Evolutionary conservation across 1,284 basidiomycete species (phyloP).

Genomic region (Fomitopsis pinicola): DNA sequence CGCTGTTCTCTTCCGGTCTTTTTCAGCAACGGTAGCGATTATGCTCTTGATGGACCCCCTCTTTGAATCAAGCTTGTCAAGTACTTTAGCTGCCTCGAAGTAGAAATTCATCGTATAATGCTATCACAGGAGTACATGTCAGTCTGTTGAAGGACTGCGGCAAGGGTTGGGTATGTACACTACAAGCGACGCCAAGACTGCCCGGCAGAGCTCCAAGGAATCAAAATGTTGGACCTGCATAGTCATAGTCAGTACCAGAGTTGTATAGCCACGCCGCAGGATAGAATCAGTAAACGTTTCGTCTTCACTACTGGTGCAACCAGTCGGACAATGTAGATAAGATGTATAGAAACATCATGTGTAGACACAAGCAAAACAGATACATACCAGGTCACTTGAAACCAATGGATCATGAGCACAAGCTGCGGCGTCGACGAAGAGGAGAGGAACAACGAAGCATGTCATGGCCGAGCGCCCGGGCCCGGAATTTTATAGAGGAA

Average conservation of each 20-base stretch:
- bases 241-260: background rate
- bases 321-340: constrained; percentile 89
- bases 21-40: constrained; percentile 67
- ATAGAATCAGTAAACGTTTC: constrained; percentile 16
- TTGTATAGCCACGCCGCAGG: background rate
- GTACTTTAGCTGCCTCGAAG: constrained; percentile 77
- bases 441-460: no score
- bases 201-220: no score
- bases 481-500: no score
- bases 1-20: constrained; percentile 72
- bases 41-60: constrained; percentile 84
- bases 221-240: background rate
- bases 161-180: constrained; percentile 6
- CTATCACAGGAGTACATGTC: constrained; percentile 18
- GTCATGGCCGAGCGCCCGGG: no score
- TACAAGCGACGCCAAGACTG: background rate
- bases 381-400: background rate
- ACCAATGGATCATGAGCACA: no score
- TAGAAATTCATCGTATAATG: constrained; percentile 84
- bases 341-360: constrained; percentile 48
- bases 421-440: no score
- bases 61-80: constrained; percentile 83
- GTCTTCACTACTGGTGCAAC: constrained; percentile 26
- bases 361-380: background rate
- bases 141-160: constrained; percentile 8